Conservation (phyloP, 257 asterid species). For the Penstemon newberryi region DNA sequence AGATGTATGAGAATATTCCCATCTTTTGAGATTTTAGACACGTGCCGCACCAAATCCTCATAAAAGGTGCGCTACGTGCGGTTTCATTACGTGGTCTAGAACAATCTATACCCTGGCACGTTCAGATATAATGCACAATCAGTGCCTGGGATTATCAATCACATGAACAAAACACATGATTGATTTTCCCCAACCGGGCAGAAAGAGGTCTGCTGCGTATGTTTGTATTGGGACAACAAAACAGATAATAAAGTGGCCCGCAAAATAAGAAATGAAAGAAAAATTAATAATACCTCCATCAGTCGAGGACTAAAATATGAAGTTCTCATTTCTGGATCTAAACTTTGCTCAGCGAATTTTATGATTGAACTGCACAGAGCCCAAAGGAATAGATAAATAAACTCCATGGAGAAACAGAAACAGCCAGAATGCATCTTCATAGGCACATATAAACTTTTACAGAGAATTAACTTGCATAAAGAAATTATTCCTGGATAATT, state of each 20-base stretch:
- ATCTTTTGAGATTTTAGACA: not conserved
- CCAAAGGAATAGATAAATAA: conserved; percentile 25
- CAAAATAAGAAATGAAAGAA: conserved; percentile 19
- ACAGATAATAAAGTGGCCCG: conserved; percentile 17
- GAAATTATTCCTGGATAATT: too few species aligned
- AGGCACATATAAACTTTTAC: not conserved
- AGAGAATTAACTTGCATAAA: too few species aligned
- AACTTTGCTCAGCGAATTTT: conserved; percentile 82
- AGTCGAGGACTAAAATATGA: conserved; percentile 93
- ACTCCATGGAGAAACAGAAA: conserved; percentile 25
- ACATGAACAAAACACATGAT: conserved; percentile 11
- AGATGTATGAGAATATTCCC: not conserved
- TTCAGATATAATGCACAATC: conserved; percentile 6
- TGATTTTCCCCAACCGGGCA: not conserved
- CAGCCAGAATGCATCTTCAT: not conserved
- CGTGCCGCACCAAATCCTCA: not conserved
- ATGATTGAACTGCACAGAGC: conserved; percentile 69
- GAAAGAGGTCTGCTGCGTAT: conserved; percentile 8
- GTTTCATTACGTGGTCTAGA: conserved; percentile 6
- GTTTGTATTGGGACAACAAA: conserved; percentile 11
- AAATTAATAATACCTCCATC: conserved; percentile 77
- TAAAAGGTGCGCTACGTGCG: conserved; percentile 11
- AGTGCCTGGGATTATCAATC: conserved; percentile 5
- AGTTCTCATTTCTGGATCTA: conserved; percentile 76
- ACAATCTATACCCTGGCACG: conserved; percentile 6